These are phyloP conservation scores for Aegilops sharonensis DNA, from an alignment of 176 grass and related monocot species.

Conservation along the genomic window DNA sequence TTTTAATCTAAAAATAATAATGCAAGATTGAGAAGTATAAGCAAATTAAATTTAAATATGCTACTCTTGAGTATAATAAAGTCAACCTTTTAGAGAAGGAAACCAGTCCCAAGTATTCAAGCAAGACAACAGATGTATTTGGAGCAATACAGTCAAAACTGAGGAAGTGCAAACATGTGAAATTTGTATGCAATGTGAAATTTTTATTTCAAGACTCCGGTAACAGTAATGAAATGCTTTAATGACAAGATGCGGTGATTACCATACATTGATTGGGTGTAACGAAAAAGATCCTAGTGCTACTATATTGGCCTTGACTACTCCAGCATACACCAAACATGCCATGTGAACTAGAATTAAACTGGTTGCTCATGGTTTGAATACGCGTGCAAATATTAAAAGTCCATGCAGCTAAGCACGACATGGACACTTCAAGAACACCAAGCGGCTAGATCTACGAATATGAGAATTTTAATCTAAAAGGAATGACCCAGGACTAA, in stretches of 20 bases:
- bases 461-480: background rate
- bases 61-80: too few species aligned
- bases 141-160: too few species aligned
- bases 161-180: too few species aligned
- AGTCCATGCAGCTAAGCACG: slow-evolving; percentile 36
- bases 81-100: too few species aligned
- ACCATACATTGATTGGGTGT: background rate
- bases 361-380: slow-evolving; percentile 2
- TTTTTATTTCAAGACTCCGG: background rate
- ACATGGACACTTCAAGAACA: background rate
- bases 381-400: slow-evolving; percentile 7
- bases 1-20: too few species aligned
- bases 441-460: slow-evolving; percentile 15
- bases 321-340: slow-evolving; percentile 19
- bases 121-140: too few species aligned
- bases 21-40: too few species aligned
- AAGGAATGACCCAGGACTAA: background rate
- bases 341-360: slow-evolving; percentile 41
- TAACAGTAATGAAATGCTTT: background rate
- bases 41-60: too few species aligned
- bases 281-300: slow-evolving; percentile 14
- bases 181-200: background rate
- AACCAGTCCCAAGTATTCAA: too few species aligned
- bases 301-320: slow-evolving; percentile 12
- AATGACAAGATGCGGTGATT: background rate